Evolutionary conservation across 2,329 filamentous ascomycete genomes (phyloP), one percentile per base, ranked within the genome.

Genomic region (Talaromyces sp.): DNA sequence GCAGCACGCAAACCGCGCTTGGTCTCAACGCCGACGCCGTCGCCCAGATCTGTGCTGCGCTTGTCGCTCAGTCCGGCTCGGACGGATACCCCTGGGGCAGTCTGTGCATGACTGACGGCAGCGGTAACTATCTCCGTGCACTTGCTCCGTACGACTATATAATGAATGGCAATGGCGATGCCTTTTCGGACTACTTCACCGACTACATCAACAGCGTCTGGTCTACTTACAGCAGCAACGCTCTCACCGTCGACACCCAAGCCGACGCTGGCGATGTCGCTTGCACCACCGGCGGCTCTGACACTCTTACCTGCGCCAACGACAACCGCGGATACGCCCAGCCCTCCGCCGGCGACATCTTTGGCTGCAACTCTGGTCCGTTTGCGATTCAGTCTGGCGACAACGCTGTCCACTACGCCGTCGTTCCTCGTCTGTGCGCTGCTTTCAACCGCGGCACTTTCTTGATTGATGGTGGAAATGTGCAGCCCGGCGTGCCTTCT

Each of bases 181-280:
- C 85, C 6, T 83, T 85, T 65, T 60, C 72, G 19, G 75, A 74
- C 60, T 85, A 85, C 71, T 85, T 77, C 67, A 66, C 76, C 43
- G 50, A 73, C 12, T 81, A 84, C 66, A 77, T 85, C 56, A 72
- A 81, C 68, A 67, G 73, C 41, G 83, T 82, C 4, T 85, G 83
- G 83, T 63, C 69, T 35, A 78, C 78, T 67, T 85, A 85, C 73
- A 54, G 69, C 38, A 65, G 64, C 12, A 65, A 71, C 48, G 70
- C 79, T 57, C 75, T 86, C 32, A 77, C 72, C 8, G 70, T 85
- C 70, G 78, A 85, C 72, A 85, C 83, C n/a, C 83, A 85, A 70
- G 76, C 72, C 54, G 70, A 73, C 56, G 84, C 81, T 79, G 83
- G 83, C 43, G 67, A 76, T 48, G 75, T 80, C 21, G 72, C 66